phyloP scores from a whole-genome alignment of 495 filamentous ascomycete species.

The Oleoguttula mirabilis region DNA sequence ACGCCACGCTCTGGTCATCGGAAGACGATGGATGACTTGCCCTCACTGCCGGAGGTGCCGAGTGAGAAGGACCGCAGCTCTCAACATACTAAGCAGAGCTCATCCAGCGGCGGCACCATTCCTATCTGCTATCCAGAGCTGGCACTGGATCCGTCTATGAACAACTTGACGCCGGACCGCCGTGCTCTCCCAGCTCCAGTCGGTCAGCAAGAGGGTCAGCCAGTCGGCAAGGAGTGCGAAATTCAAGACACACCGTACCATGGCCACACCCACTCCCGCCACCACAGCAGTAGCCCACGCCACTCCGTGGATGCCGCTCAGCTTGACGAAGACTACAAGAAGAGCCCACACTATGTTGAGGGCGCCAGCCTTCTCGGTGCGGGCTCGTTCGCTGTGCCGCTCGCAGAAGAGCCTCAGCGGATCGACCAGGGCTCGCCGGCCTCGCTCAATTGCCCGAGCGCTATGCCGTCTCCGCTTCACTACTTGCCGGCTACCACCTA shows the following conservation, averaged over 20 bases:
- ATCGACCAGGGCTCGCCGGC: conserved; percentile 3
- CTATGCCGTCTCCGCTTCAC: conserved; percentile 17
- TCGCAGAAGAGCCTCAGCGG: neutral
- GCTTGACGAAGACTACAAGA: no score
- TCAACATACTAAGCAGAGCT: no score
- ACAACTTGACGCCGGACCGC: neutral
- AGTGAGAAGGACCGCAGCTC: neutral
- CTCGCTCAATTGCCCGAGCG: conserved; percentile 9
- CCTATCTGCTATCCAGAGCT: conserved; percentile 13
- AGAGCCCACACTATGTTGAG: no score
- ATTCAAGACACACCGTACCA: neutral
- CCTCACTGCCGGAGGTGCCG: neutral
- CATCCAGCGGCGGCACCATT: conserved; percentile 7
- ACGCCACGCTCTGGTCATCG: neutral
- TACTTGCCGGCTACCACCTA: conserved; percentile 13
- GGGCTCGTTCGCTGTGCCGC: no score
- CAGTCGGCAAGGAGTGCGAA: no score
- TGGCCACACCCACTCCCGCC: conserved; percentile 10
- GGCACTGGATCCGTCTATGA: conserved; percentile 5
- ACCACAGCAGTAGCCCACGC: conserved; percentile 8
- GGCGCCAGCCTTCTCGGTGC: no score
- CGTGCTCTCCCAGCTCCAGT: no score
- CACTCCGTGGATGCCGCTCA: conserved; percentile 3
- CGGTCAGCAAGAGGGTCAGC: no score
- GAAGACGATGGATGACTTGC: conserved; percentile 4